phyloP scores from a whole-genome alignment of 176 grass and related monocot genomes.

The Olyra latifolia region DNA sequence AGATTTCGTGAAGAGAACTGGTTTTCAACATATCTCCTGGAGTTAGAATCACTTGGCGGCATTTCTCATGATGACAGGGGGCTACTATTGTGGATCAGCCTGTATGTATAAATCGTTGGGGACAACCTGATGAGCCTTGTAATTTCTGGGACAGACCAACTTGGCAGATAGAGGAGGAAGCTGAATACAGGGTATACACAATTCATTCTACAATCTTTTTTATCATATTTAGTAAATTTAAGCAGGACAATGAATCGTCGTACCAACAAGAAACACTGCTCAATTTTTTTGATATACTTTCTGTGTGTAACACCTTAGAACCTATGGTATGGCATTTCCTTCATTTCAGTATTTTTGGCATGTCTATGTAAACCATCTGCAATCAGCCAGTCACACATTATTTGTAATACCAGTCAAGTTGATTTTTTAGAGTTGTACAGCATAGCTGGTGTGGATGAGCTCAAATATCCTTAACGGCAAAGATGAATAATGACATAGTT shows the following conservation, averaged over 20 bases:
- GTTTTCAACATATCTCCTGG: neutral
- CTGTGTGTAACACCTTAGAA: neutral
- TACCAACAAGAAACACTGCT: neutral
- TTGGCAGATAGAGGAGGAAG: conserved; percentile 68
- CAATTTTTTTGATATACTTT: neutral
- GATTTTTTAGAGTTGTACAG: neutral
- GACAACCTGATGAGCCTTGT: conserved; percentile 56
- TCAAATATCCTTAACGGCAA: neutral
- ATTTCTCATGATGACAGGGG: conserved; percentile 48
- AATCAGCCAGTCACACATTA: neutral
- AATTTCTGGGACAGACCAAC: conserved; percentile 75
- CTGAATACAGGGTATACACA: conserved; percentile 58
- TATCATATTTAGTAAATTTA: neutral
- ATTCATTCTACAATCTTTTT: neutral
- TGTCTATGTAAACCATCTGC: neutral
- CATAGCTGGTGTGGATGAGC: neutral
- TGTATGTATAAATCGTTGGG: conserved; percentile 82
- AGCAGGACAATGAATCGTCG: neutral
- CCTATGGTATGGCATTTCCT: neutral
- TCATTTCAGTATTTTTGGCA: neutral
- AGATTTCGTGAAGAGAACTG: neutral
- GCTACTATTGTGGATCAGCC: conserved; percentile 97
- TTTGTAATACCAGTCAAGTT: neutral
- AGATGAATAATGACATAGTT: too few relatives aligned
- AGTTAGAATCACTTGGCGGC: neutral